Conservation (phyloP, 805 yeast species). For the Candida awuae region DNA sequence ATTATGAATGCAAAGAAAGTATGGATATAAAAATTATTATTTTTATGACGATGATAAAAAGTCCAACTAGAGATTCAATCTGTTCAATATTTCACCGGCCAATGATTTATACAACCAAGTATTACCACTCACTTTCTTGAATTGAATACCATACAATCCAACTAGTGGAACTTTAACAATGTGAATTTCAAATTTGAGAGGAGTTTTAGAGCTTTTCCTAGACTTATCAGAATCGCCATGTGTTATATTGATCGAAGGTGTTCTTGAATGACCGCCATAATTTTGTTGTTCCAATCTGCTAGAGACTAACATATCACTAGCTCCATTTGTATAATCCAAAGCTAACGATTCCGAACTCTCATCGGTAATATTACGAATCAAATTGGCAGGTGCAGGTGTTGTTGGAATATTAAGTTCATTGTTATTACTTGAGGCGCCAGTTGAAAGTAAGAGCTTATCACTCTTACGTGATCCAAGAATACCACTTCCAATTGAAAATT, state of each 20-base stretch:
- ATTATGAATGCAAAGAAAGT: not conserved
- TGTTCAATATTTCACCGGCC: conserved; percentile 75
- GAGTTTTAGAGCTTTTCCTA: conserved; percentile 35
- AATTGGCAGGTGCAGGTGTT: conserved; percentile 34
- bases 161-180: conserved; percentile 88
- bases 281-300: conserved; percentile 47
- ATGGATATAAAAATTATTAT: too few relatives aligned
- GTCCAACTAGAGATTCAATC: conserved; percentile 48
- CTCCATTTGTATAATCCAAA: conserved; percentile 44
- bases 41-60: not conserved
- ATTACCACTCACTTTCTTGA: conserved; percentile 87
- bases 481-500: conserved; percentile 55
- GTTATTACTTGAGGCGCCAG: conserved; percentile 28
- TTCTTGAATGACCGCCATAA: conserved; percentile 9
- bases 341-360: conserved; percentile 59
- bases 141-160: conserved; percentile 87
- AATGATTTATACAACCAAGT: conserved; percentile 91
- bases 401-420: conserved; percentile 28
- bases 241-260: conserved; percentile 4
- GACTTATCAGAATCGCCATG: conserved; percentile 1
- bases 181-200: conserved; percentile 82
- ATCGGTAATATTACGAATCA: conserved; percentile 26
- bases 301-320: conserved; percentile 52
- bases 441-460: conserved; percentile 30
- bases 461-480: conserved; percentile 38